A percentile compares a stretch with the other conserved stretches of the same genome.
These are phyloP conservation scores for Phylloporus scabripes DNA, from an alignment of 768 basidiomycete genomes.

Conservation along the genomic window DNA sequence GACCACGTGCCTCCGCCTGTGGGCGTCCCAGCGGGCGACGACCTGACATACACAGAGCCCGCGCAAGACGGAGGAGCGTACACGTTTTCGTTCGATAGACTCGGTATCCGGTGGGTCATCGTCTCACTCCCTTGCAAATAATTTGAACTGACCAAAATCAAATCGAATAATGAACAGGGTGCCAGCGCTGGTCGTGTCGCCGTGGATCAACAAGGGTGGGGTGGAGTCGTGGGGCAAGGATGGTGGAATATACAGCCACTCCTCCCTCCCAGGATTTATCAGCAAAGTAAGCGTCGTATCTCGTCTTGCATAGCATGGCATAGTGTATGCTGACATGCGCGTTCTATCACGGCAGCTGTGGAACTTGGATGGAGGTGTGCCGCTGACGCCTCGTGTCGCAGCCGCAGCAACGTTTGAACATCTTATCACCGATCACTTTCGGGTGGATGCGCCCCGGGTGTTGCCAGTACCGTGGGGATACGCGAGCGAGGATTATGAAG, in stretches of 20 bases:
- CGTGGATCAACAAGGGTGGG: conserved; percentile 21
- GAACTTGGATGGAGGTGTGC: conserved; percentile 20
- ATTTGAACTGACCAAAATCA: background rate
- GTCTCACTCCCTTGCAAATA: background rate
- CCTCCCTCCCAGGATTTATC: conserved; percentile 19
- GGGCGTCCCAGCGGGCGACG: conserved; percentile 19
- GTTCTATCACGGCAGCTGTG: conserved; percentile 11
- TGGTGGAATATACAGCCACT: conserved; percentile 18
- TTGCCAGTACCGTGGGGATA: conserved; percentile 23
- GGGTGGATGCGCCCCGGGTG: conserved; percentile 8
- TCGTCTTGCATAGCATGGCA: background rate
- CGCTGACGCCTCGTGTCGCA: conserved; percentile 19
- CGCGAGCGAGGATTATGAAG: background rate
- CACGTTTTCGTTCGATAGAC: conserved; percentile 21
- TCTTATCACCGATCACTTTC: conserved; percentile 19
- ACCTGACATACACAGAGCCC: conserved; percentile 19
- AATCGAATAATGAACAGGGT: conserved; percentile 6
- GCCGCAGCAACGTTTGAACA: conserved; percentile 22
- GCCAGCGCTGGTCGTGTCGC: conserved; percentile 20
- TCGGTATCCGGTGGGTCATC: conserved; percentile 19
- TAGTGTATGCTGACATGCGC: background rate
- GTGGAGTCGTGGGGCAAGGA: conserved; percentile 9
- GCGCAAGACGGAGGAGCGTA: conserved; percentile 17
- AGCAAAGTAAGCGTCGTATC: conserved; percentile 9
- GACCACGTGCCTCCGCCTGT: conserved; percentile 22